Conservation (phyloP, 1,284 basidiomycete species). For the Puccinia polysora region DNA sequence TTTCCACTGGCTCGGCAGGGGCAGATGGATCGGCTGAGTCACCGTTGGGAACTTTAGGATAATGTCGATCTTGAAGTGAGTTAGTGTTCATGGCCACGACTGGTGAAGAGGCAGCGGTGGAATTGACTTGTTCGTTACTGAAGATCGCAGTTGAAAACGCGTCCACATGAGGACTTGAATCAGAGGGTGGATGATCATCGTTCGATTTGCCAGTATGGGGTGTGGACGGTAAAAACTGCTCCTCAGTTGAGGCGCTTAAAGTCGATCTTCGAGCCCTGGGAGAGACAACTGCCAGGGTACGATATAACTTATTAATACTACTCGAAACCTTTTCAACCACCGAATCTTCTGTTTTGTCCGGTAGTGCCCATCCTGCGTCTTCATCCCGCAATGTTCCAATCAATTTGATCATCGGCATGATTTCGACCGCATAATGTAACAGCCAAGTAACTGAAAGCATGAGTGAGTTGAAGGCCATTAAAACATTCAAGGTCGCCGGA, state of each 20-base stretch:
- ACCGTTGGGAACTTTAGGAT: neutral
- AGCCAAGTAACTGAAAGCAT: conserved; percentile 47
- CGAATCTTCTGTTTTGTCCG: conserved; percentile 44
- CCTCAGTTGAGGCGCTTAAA: neutral
- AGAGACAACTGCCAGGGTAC: neutral
- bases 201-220: conserved; percentile 5
- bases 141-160: neutral
- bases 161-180: neutral
- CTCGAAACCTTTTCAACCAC: conserved; percentile 13
- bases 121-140: conserved; percentile 3
- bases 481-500: conserved; percentile 19
- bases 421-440: conserved; percentile 50
- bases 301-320: neutral
- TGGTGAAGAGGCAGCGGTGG: conserved; percentile 18
- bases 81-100: conserved; percentile 1
- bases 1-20: neutral
- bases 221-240: neutral
- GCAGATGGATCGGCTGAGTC: neutral
- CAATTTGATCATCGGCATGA: conserved; percentile 46
- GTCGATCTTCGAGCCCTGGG: neutral
- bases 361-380: conserved; percentile 49
- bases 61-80: neutral
- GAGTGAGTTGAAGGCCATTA: conserved; percentile 32
- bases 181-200: conserved; percentile 5
- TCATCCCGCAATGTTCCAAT: conserved; percentile 45